A percentile compares a stretch with the other conserved stretches of the same genome.
These are phyloP conservation scores for Naganishia randhawae DNA, from an alignment of 768 basidiomycete species.

Conservation along the genomic window DNA sequence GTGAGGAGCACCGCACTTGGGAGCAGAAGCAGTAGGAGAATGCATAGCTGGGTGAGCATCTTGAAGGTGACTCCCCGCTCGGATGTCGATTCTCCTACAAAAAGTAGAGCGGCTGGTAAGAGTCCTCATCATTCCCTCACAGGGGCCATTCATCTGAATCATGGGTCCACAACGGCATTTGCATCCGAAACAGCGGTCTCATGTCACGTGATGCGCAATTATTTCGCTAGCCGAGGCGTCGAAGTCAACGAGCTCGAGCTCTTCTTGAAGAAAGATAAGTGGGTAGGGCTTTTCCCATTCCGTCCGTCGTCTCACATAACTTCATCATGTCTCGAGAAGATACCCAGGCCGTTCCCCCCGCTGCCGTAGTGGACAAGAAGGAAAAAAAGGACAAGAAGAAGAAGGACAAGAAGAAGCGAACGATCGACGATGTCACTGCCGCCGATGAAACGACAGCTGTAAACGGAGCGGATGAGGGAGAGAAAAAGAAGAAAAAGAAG, in stretches of 20 bases:
- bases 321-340: slow-evolving; percentile 15
- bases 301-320: not conserved
- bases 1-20: not conserved
- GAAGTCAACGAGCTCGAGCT: not conserved
- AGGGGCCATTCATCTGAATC: too few species aligned
- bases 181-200: too few species aligned
- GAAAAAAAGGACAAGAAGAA: slow-evolving; percentile 11
- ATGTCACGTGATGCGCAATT: not conserved
- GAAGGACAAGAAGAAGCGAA: slow-evolving; percentile 21
- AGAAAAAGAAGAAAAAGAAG: slow-evolving; percentile 29
- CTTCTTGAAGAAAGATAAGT: not conserved
- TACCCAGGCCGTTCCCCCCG: not conserved
- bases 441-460: slow-evolving; percentile 12
- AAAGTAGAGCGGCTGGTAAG: too few species aligned
- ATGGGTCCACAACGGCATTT: too few species aligned
- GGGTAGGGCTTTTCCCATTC: too few species aligned
- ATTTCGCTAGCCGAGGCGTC: slow-evolving; percentile 6
- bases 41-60: slow-evolving; percentile 13
- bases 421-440: slow-evolving; percentile 27
- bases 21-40: slow-evolving; percentile 11
- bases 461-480: not conserved
- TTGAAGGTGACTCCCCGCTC: not conserved
- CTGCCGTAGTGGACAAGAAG: slow-evolving; percentile 8
- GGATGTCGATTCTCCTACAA: too few species aligned
- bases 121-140: too few species aligned